These are phyloP conservation scores for Mycena capillaripes DNA, from an alignment of 768 basidiomycete species.

Conservation along the genomic window DNA sequence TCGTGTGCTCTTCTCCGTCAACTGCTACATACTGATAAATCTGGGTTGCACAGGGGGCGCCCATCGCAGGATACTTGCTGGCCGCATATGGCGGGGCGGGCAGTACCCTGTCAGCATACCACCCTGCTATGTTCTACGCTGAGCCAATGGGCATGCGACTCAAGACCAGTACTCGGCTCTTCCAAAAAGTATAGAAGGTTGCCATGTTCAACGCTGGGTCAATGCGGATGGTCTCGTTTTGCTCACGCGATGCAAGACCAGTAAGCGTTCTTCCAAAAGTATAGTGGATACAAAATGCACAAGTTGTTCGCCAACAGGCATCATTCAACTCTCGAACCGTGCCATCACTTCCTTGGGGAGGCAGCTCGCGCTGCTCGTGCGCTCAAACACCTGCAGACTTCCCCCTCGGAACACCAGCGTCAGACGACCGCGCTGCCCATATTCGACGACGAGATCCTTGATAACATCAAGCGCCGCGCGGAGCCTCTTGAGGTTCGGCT, in stretches of 20 bases:
- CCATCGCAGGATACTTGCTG: constrained; percentile 46
- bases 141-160: constrained; percentile 42
- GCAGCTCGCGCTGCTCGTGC: constrained; percentile 57
- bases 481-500: constrained; percentile 53
- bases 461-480: constrained; percentile 59
- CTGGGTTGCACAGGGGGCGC: constrained; percentile 39
- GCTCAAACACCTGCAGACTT: constrained; percentile 63
- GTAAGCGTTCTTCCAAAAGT: too few species aligned
- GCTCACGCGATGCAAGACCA: too few species aligned
- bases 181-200: constrained; percentile 21
- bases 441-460: constrained; percentile 61
- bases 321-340: constrained; percentile 42
- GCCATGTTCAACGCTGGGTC: too few species aligned
- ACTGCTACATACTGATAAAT: too few species aligned
- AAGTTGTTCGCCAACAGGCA: too few species aligned
- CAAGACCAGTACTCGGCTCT: constrained; percentile 19
- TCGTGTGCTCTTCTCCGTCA: background rate
- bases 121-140: constrained; percentile 49
- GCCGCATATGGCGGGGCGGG: constrained; percentile 40
- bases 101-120: constrained; percentile 40
- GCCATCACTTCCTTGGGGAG: constrained; percentile 60
- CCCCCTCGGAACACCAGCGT: constrained; percentile 67
- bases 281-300: too few species aligned
- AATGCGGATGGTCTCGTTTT: too few species aligned
- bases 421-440: constrained; percentile 66